Evolutionary conservation across 2,329 filamentous ascomycete genomes (phyloP), one percentile per base, ranked within the genome.

Genomic region (Aspergillus sp.): DNA sequence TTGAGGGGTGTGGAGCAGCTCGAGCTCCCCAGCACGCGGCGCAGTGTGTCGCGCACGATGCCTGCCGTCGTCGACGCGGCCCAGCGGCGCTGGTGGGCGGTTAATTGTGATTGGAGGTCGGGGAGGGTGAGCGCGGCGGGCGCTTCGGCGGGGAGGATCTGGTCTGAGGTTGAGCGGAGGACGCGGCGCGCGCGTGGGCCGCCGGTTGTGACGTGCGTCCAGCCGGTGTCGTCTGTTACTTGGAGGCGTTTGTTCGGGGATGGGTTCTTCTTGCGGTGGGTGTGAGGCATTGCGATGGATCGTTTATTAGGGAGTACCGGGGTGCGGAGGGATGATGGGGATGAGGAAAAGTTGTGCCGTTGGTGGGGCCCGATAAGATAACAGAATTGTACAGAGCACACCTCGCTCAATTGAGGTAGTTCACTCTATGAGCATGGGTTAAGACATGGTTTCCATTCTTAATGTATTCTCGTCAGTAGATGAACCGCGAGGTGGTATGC

Each of bases 121-220:
- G 60, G 44, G 0, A 71, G 54, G 1, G 65, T 73, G 1, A 73
- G 50, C 5, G 58, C 57, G 6, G 60, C 52, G 0, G 72, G 72
- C 14, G 70, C 62, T 54, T 74, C 71, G 36, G 72, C 71, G 11
- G 71, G 71, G 4, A 54, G 30, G n/a, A 73, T 17, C 16, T 53
- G 43, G 32, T 42, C 17, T 22, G 35, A 2, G 54, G 54, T 42
- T 33, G 40, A 53, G 52, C 58, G 61, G 26, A 60, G 43, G 33
- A 58, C 58, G 32, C 66, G 66, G 45, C 63, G 62, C 40, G 62
- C 65, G 46, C 36, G 47, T 43, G 64, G 65, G 48, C 51, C 56
- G 52, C 50, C 60, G 32, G 62, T 72, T 17, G 69, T 68, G 54
- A 76, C 65, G 57, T 76, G 73, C 20, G 74, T 75, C 74, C 74